Conservation (phyloP, 352 stramenopile species). For the Globisporangium okanoganense region DNA sequence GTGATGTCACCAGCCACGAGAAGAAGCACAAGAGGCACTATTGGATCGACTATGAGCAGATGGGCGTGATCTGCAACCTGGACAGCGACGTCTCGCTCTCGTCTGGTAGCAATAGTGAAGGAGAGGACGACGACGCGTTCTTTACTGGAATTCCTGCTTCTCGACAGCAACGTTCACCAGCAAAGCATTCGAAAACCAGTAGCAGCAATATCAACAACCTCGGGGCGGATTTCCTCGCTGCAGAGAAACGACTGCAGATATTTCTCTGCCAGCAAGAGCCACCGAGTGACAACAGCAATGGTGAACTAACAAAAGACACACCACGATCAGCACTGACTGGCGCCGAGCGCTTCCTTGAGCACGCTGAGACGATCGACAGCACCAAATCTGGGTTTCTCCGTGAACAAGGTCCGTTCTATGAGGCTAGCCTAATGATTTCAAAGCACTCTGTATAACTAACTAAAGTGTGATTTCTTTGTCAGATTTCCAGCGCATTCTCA, state of each 20-base stretch:
- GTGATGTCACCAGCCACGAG: background rate
- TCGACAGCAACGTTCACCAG: background rate
- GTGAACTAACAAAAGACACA: constrained; percentile 16
- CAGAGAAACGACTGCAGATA: constrained; percentile 37
- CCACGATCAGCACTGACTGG: constrained; percentile 41
- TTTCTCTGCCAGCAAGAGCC: constrained; percentile 23
- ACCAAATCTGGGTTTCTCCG: constrained; percentile 28
- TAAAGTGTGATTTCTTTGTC: background rate
- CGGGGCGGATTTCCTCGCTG: constrained; percentile 29
- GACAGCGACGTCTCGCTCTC: constrained; percentile 51
- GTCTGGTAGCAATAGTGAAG: constrained; percentile 19
- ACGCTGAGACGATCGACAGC: constrained; percentile 32
- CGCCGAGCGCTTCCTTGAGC: constrained; percentile 51
- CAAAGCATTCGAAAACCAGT: background rate
- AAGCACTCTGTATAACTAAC: too few species aligned
- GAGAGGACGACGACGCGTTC: background rate
- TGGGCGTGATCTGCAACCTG: constrained; percentile 39
- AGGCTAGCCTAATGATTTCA: background rate
- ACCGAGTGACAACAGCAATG: background rate
- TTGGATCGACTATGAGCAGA: constrained; percentile 54
- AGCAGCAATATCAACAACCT: background rate
- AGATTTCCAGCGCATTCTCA: constrained; percentile 43
- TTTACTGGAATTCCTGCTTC: background rate
- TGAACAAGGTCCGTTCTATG: constrained; percentile 30
- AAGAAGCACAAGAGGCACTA: constrained; percentile 10